Conservation (phyloP, 495 filamentous ascomycete genomes). For the Neurospora pannonica region DNA sequence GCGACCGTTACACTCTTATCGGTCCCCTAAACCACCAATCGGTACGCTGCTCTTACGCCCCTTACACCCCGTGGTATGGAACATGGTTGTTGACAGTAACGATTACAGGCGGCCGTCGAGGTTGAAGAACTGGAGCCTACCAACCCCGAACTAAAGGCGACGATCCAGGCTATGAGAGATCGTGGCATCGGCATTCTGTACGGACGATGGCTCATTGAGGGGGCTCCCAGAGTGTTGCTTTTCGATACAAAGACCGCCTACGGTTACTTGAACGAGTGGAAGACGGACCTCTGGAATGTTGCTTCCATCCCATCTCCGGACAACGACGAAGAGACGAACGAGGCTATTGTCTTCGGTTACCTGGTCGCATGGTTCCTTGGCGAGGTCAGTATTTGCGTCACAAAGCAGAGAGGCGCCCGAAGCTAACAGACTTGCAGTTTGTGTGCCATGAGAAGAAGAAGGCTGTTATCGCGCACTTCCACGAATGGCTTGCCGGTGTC, state of each 20-base stretch:
- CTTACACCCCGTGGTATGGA: neutral
- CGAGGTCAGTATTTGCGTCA: constrained; percentile 53
- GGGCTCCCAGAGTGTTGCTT: constrained; percentile 83
- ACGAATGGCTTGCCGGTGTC: constrained; percentile 98
- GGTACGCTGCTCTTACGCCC: constrained; percentile 38
- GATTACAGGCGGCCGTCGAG: constrained; percentile 73
- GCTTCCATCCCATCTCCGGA: constrained; percentile 88
- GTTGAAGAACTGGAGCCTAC: constrained; percentile 85
- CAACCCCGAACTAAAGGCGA: constrained; percentile 67
- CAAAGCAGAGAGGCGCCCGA: neutral
- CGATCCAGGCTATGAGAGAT: constrained; percentile 81
- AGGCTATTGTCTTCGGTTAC: constrained; percentile 96
- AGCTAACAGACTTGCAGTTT: constrained; percentile 50
- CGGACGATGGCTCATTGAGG: constrained; percentile 95
- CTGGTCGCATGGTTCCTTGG: constrained; percentile 96
- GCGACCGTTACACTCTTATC: constrained; percentile 89
- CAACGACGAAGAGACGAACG: constrained; percentile 90
- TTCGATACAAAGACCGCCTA: constrained; percentile 94
- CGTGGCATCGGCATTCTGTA: constrained; percentile 87
- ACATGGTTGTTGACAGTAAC: constrained; percentile 7
- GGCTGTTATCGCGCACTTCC: constrained; percentile 94
- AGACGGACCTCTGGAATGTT: constrained; percentile 85
- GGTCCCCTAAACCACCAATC: constrained; percentile 88
- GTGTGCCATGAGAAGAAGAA: constrained; percentile 82
- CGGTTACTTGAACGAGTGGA: constrained; percentile 90